Conservation (phyloP, 768 basidiomycete genomes). For the Roridomyces roridus region DNA sequence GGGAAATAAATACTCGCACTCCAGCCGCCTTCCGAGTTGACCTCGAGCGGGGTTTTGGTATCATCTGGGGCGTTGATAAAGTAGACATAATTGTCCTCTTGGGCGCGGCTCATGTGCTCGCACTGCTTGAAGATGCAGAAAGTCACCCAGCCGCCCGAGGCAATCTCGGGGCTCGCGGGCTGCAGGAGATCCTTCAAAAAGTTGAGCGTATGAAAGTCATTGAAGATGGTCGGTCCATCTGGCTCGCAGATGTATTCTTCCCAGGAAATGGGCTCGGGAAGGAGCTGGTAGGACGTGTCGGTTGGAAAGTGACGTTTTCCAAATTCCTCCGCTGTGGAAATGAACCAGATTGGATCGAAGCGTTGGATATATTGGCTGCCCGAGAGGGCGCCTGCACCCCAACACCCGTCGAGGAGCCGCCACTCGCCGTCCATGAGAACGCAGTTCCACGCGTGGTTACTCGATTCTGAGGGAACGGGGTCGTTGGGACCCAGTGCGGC, state of each 20-base stretch:
- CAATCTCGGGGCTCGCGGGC: constrained; percentile 39
- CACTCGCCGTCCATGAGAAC: constrained; percentile 50
- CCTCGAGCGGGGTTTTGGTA: constrained; percentile 40
- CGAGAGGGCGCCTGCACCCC: constrained; percentile 52
- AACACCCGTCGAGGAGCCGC: constrained; percentile 54
- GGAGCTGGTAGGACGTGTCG: constrained; percentile 49
- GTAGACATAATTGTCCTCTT: constrained; percentile 49
- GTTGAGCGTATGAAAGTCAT: constrained; percentile 41
- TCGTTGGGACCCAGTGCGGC: constrained; percentile 35
- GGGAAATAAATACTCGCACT: constrained; percentile 42
- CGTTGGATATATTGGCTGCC: constrained; percentile 39
- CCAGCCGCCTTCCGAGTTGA: constrained; percentile 49
- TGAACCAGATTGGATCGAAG: constrained; percentile 50
- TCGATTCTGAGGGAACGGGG: constrained; percentile 41
- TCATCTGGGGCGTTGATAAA: constrained; percentile 41
- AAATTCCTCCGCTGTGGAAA: constrained; percentile 48
- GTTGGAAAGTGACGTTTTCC: constrained; percentile 50
- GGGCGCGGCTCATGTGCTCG: constrained; percentile 50
- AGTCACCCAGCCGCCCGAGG: constrained; percentile 39
- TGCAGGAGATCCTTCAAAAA: constrained; percentile 40
- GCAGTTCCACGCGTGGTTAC: constrained; percentile 58
- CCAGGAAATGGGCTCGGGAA: constrained; percentile 46
- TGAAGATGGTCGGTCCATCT: constrained; percentile 42
- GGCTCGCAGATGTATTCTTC: constrained; percentile 51
- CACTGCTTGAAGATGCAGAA: constrained; percentile 53